Base-by-base conservation (phyloP, 2,329 filamentous ascomycete species). In the Neoarthrinium moseri region DNA sequence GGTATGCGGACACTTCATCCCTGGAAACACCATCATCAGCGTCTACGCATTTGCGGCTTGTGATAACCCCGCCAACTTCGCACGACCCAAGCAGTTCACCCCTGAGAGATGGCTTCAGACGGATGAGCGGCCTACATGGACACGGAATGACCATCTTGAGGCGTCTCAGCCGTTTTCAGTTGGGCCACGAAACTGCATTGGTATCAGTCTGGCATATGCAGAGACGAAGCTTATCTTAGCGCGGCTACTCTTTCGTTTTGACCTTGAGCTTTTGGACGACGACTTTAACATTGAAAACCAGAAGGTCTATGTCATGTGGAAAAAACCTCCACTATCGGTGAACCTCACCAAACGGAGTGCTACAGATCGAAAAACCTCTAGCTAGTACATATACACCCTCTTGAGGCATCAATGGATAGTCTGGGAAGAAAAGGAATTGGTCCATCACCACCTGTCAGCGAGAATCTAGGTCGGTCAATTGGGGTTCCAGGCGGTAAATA, bases 261-360 rank as follows among this genome's bases (percentile, higher is more conserved):
- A 34, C n/a, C 12, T 34, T 18, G 32, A 34, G n/a, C 15, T 34
- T 11, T n/a, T 34, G 4, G 4, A 34, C 12, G 15, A 4, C 2
- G n/a, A 18, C 20, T 3, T 34, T 6, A 18, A 34, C 32, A 4
- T 26, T 52, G 60, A 46, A 49, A 52, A 35, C 23, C 7, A 17
- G 7, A 22, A 41, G 10, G 10, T 8, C 5, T 26, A 11, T 17
- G 17, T 20, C 13, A 10, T 26, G 22, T 32, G 22, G 18, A 20
- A 22, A 22, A 30, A 8, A 22, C 2, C 13, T 20, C 10, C 26
- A 22, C 27, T 15, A 7, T 32, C 11, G 24, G 32, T 30, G 40
- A 26, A 36, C 22, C n/a, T 15, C 12, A 15, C 5, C n/a, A n/a
- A n/a, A n/a, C n/a, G n/a, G n/a, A n/a, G n/a, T n/a, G n/a, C n/a